Conservation (phyloP, 192 early-diverging fungal species). For the Kappamyces sp. region DNA sequence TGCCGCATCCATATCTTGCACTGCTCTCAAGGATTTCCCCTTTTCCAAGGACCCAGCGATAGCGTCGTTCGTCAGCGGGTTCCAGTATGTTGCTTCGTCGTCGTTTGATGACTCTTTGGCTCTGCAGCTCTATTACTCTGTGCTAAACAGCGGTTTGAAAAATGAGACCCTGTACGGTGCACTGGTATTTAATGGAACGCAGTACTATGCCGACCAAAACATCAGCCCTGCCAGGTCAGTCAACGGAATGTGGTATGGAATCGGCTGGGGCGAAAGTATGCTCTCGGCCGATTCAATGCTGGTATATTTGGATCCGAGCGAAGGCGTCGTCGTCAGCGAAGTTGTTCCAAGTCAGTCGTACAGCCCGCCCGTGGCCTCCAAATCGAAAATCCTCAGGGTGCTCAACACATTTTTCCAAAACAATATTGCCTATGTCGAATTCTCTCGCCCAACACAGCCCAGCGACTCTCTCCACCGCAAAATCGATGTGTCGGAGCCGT, state of each 20-base stretch:
- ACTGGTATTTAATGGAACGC: conserved; percentile 17
- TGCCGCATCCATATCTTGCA: too few relatives aligned
- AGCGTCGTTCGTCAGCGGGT: too few relatives aligned
- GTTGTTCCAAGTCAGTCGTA: too few relatives aligned
- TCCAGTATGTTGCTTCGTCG: too few relatives aligned
- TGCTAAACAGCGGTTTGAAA: conserved; percentile 19
- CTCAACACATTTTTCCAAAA: not conserved
- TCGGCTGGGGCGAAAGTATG: conserved; percentile 36
- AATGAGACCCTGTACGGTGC: conserved; percentile 25
- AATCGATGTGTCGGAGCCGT: conserved; percentile 12
- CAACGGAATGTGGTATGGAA: conserved; percentile 12
- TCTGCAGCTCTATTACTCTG: conserved; percentile 21
- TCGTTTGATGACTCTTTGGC: conserved; percentile 9
- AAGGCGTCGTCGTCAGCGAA: too few relatives aligned
- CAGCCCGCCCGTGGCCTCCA: too few relatives aligned
- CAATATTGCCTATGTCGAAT: conserved; percentile 8
- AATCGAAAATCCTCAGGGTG: too few relatives aligned
- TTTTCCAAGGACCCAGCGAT: too few relatives aligned
- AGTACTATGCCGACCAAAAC: not conserved
- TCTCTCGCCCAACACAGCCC: conserved; percentile 12
- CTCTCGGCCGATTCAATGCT: conserved; percentile 33
- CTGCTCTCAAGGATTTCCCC: too few relatives aligned
- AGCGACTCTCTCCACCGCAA: conserved; percentile 19
- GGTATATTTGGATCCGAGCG: conserved; percentile 11
- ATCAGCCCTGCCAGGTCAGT: not conserved